Conservation (phyloP, 768 basidiomycete species). For the Lanmaoa pseudosensibilis region DNA sequence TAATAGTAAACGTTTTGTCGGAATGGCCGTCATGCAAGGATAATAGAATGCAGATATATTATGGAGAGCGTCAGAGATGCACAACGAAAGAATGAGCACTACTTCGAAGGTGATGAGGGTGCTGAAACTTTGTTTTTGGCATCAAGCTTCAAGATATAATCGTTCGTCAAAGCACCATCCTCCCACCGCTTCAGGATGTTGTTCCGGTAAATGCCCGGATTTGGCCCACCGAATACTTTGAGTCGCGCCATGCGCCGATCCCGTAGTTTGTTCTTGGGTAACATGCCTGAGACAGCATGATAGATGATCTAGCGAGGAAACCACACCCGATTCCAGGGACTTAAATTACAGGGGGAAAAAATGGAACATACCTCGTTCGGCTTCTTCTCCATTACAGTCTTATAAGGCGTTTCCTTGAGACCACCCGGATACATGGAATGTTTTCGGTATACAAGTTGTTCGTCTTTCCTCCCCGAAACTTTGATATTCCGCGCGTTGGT, state of each 20-base stretch:
- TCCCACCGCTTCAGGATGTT: slow-evolving; percentile 86
- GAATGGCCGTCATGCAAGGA: neutral
- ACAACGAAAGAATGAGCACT: slow-evolving; percentile 1
- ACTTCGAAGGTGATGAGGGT: slow-evolving; percentile 11
- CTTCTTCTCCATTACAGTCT: slow-evolving; percentile 77
- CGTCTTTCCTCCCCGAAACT: slow-evolving; percentile 86
- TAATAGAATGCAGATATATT: slow-evolving; percentile 9
- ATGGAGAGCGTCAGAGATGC: neutral
- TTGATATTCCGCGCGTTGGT: slow-evolving; percentile 83
- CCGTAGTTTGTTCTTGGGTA: slow-evolving; percentile 96
- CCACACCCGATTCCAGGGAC: neutral
- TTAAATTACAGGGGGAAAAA: neutral
- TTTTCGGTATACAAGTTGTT: slow-evolving; percentile 84
- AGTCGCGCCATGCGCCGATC: slow-evolving; percentile 85
- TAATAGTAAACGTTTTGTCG: neutral
- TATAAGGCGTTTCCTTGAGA: slow-evolving; percentile 86
- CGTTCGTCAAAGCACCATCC: slow-evolving; percentile 65
- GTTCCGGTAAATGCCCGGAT: slow-evolving; percentile 72
- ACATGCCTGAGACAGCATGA: slow-evolving; percentile 95
- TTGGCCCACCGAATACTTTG: slow-evolving; percentile 79
- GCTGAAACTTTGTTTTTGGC: slow-evolving; percentile 17
- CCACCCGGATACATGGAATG: slow-evolving; percentile 94
- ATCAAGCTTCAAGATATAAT: slow-evolving; percentile 30
- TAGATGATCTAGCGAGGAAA: slow-evolving; percentile 73
- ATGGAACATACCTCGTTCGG: slow-evolving; percentile 77